A percentile compares a stretch with the other conserved stretches of the same genome.
These are phyloP conservation scores for Themeda triandra DNA, from an alignment of 176 grass and related monocot genomes.

Conservation along the genomic window DNA sequence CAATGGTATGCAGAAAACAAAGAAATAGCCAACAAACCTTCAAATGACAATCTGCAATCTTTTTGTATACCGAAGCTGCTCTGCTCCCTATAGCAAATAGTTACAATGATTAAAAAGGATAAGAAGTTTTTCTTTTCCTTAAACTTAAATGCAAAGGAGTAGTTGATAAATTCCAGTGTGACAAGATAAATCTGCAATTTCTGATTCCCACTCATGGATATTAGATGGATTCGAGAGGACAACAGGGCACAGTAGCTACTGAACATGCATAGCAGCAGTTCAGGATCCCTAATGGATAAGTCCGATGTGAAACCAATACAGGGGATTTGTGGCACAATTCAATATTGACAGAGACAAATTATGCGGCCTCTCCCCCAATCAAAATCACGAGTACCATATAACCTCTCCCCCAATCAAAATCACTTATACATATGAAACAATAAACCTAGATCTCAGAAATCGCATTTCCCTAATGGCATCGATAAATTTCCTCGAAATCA, in stretches of 20 bases:
- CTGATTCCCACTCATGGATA: background rate
- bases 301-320: background rate
- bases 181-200: background rate
- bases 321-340: background rate
- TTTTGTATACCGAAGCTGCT: conserved; percentile 4
- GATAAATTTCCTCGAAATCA: background rate
- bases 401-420: background rate
- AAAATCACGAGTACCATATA: background rate
- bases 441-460: background rate
- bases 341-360: background rate
- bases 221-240: background rate
- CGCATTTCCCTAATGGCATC: background rate
- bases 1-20: background rate
- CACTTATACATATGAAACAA: background rate
- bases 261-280: background rate
- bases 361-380: background rate
- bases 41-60: conserved; percentile 4
- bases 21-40: background rate
- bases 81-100: conserved; percentile 5
- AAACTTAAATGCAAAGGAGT: background rate
- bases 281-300: background rate
- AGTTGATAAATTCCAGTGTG: background rate
- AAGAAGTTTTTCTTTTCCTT: background rate
- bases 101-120: background rate
- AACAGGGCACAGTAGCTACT: background rate